Percentiles rank a stretch among this genome's conserved stretches.
Evolutionary conservation across 345 rosid species (phyloP).

Genomic region (Schrenkiella parvula): DNA sequence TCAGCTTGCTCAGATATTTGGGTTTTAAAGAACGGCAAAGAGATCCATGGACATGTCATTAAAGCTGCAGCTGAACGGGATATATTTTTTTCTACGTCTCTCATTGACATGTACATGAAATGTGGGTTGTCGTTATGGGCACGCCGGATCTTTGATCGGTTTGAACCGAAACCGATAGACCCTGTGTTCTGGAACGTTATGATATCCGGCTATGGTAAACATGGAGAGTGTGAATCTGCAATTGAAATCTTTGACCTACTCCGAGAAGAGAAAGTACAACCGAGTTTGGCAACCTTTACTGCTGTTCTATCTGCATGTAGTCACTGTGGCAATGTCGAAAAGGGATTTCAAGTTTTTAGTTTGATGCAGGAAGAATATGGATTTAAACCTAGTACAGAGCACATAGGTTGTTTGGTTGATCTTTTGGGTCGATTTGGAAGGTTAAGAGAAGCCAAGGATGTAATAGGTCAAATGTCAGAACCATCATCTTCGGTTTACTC

Average conservation of each 20-base stretch:
- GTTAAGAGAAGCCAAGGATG: constrained; percentile 50
- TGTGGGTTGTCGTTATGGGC: constrained; percentile 47
- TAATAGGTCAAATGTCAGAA: constrained; percentile 41
- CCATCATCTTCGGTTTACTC: constrained; percentile 47
- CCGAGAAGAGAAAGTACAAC: constrained; percentile 40
- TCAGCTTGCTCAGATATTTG: constrained; percentile 55
- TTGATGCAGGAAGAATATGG: constrained; percentile 40
- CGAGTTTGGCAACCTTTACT: constrained; percentile 50
- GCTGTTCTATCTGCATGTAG: constrained; percentile 47
- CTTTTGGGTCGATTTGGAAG: constrained; percentile 53
- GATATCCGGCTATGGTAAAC: constrained; percentile 69
- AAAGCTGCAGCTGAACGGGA: constrained; percentile 38
- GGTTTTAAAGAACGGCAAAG: constrained; percentile 49
- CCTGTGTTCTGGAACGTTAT: constrained; percentile 74
- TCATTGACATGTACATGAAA: constrained; percentile 61
- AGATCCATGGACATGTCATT: constrained; percentile 50
- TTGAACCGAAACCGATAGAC: constrained; percentile 48
- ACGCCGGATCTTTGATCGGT: constrained; percentile 39
- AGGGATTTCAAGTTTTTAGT: constrained; percentile 40
- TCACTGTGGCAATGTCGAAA: constrained; percentile 53
- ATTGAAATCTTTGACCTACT: constrained; percentile 47
- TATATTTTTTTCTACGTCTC: constrained; percentile 46
- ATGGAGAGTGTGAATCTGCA: constrained; percentile 52
- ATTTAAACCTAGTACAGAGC: constrained; percentile 43
- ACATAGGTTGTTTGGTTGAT: constrained; percentile 57